phyloP scores from a whole-genome alignment of 2,329 filamentous ascomycete species.

The Neobulgaria alba region DNA sequence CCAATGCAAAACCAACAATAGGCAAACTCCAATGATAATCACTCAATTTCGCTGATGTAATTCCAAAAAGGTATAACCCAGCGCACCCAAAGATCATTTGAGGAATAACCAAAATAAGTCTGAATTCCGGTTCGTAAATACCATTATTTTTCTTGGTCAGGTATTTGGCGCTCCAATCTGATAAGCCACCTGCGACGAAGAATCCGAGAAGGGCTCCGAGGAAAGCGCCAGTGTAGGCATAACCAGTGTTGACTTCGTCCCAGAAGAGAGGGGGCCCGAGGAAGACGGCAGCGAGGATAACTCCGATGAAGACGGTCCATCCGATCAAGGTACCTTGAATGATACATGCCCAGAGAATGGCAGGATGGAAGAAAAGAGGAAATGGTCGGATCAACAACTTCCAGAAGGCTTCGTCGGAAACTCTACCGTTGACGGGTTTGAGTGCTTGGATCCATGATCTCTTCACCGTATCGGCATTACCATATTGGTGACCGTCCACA shows the following conservation, averaged over 20 bases:
- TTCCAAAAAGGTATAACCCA: conserved; percentile 78
- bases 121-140: conserved; percentile 86
- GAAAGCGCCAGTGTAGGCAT: conserved; percentile 79
- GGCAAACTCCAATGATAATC: conserved; percentile 61
- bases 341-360: conserved; percentile 69
- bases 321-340: conserved; percentile 88
- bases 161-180: conserved; percentile 61
- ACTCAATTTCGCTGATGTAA: conserved; percentile 55
- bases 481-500: not conserved
- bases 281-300: conserved; percentile 75
- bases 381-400: conserved; percentile 64
- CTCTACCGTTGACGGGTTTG: conserved; percentile 69
- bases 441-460: conserved; percentile 50
- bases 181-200: conserved; percentile 60
- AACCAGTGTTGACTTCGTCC: conserved; percentile 72
- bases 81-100: conserved; percentile 70
- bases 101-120: conserved; percentile 73
- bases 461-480: conserved; percentile 33
- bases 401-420: conserved; percentile 67
- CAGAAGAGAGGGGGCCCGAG: conserved; percentile 75
- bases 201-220: conserved; percentile 76
- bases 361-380: conserved; percentile 74
- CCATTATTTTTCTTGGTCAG: conserved; percentile 71
- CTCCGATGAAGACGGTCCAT: conserved; percentile 89
- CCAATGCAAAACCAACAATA: conserved; percentile 74